Conservation (phyloP, 208 protist species). For the Trichomonas gallinae region DNA sequence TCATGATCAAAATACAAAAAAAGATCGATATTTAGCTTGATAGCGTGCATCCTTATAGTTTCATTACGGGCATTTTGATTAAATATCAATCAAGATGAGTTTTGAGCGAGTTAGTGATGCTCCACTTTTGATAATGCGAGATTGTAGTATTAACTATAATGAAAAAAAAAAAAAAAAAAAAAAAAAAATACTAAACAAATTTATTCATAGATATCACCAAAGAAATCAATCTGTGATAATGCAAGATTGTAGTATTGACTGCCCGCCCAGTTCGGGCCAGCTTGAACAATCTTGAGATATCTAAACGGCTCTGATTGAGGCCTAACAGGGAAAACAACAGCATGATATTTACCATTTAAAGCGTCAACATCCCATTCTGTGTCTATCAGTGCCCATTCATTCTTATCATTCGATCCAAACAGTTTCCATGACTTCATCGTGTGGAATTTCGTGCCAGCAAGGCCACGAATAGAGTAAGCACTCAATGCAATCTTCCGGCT, state of each 20-base stretch:
- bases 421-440: background rate
- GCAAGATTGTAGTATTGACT: background rate
- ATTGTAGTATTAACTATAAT: too few species aligned
- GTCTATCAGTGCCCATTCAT: background rate
- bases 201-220: background rate
- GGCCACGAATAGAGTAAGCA: background rate
- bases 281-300: background rate
- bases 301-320: background rate
- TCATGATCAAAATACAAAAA: too few species aligned
- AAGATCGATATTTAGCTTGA: too few species aligned
- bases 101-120: too few species aligned
- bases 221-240: background rate
- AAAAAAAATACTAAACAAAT: background rate
- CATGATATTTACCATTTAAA: background rate
- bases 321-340: background rate
- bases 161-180: too few species aligned
- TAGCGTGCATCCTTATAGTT: too few species aligned
- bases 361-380: background rate
- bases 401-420: background rate
- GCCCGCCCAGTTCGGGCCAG: background rate
- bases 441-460: background rate
- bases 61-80: too few species aligned
- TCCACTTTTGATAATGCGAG: too few species aligned
- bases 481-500: background rate
- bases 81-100: too few species aligned